Conservation (phyloP, 306 rosid species). For the Amphicarpaea edgeworthii region DNA sequence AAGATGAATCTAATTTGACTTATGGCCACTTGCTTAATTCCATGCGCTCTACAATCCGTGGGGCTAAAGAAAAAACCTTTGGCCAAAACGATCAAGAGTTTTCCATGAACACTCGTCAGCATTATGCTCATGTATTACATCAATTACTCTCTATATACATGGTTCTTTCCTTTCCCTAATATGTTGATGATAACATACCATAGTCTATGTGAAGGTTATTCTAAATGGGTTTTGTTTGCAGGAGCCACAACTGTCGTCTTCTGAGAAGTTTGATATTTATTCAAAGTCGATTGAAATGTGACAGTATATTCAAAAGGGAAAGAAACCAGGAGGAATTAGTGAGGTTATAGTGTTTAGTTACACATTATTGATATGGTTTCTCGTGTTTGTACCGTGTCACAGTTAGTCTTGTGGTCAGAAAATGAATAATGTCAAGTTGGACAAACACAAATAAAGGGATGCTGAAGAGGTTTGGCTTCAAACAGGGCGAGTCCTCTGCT, state of each 20-base stretch:
- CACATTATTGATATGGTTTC: neutral
- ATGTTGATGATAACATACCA: neutral
- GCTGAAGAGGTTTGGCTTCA: slow-evolving; percentile 32
- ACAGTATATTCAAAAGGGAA: neutral
- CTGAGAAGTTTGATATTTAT: slow-evolving; percentile 59
- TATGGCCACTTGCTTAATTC: slow-evolving; percentile 59
- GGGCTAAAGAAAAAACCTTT: slow-evolving; percentile 51
- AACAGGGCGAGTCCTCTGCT: neutral
- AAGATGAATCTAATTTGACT: slow-evolving; percentile 55
- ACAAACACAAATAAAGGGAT: slow-evolving; percentile 6
- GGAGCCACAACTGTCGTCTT: slow-evolving; percentile 68
- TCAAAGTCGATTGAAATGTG: slow-evolving; percentile 46
- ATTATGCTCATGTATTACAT: slow-evolving; percentile 49
- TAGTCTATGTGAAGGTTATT: slow-evolving; percentile 29
- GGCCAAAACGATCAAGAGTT: slow-evolving; percentile 33
- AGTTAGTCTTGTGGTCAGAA: neutral
- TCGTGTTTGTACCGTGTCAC: too few species aligned
- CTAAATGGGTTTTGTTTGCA: slow-evolving; percentile 41
- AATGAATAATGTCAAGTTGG: slow-evolving; percentile 6
- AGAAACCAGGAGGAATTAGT: neutral
- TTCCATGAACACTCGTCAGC: slow-evolving; percentile 36
- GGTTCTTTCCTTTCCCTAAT: neutral
- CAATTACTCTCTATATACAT: neutral
- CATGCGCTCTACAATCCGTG: slow-evolving; percentile 60
- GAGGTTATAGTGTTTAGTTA: neutral